Base-by-base conservation (phyloP, 257 asterid species). In the Avicennia marina region DNA sequence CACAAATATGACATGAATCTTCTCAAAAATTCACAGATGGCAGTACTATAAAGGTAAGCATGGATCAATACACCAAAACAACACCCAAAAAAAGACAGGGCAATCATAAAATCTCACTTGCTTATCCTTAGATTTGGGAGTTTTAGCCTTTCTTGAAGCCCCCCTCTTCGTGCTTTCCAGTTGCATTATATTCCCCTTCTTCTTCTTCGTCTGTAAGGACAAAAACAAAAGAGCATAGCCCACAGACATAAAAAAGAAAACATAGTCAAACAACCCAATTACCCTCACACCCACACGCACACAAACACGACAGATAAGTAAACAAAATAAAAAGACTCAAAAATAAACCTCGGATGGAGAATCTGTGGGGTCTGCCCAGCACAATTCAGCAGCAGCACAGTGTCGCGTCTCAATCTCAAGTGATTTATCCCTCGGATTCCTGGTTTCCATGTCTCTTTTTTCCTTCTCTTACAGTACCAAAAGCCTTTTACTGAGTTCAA, bases 41-140 rank as follows among this genome's bases (percentile, higher is more conserved):
- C 25, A 56, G 19, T 12, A 48, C 2, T 24, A 41, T 22, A 15
- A 58, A 60, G 44, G 9, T 24, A n/a, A 33, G 10, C 45, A n/a
- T 54, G 66, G 71, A 75, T 60, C 76, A 70, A 66, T 26, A 42
- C 62, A 45, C 43, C 54, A 64, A 56, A 29, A 63, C 12, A 41
- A 15, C 52, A 52, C 4, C 22, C 1, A 52, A 42, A 53, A 11
- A 60, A 58, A 34, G 1, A 26, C 29, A 45, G 32, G 21, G 16
- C 41, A 43, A 19, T 20, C 26, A 34, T 1, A 41, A 43, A 33
- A 20, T 15, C 80, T 78, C 68, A 82, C 95, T 31, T 74, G 58
- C 53, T 76, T 76, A 40, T 69, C 69, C 67, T 78, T 83, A 38
- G 89, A 82, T 80, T 85, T 80, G 56, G 41, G 51, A 21, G 32